A percentile compares a stretch with the other conserved stretches of the same genome.
These are phyloP conservation scores for Avicennia marina DNA, from an alignment of 257 asterid genomes.

Conservation along the genomic window DNA sequence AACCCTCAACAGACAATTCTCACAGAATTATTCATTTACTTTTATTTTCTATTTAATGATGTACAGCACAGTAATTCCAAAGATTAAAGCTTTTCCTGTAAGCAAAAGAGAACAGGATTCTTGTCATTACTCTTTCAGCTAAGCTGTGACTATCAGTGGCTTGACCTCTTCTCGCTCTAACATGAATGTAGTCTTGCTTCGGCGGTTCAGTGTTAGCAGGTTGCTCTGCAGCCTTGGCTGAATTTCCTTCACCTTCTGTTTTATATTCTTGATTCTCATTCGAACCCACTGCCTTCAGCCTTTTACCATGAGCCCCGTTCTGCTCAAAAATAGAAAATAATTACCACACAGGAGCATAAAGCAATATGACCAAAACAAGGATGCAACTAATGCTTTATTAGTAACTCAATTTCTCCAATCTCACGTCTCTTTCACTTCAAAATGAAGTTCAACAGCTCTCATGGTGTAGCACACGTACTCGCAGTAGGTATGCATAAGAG, in stretches of 20 bases:
- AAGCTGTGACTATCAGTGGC: constrained; percentile 97
- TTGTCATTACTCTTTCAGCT: constrained; percentile 69
- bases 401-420: constrained; percentile 2
- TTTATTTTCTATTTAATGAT: background rate
- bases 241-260: constrained; percentile 35
- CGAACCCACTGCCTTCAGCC: constrained; percentile 30
- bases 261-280: constrained; percentile 26
- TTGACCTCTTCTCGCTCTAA: constrained; percentile 94
- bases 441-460: too few species aligned
- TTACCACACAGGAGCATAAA: constrained; percentile 2
- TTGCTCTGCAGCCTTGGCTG: constrained; percentile 29
- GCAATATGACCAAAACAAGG: background rate
- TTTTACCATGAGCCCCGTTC: constrained; percentile 43
- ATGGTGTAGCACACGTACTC: too few species aligned
- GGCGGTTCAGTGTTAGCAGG: constrained; percentile 58
- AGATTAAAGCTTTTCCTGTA: background rate
- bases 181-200: constrained; percentile 82
- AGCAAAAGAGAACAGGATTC: constrained; percentile 4
- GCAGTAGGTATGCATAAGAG: too few species aligned
- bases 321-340: constrained; percentile 17
- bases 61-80: background rate
- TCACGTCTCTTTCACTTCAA: too few species aligned
- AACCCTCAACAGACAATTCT: background rate
- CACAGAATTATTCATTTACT: background rate
- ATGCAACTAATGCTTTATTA: background rate